Evolutionary conservation across 2,329 filamentous ascomycete genomes (phyloP), one percentile per base, ranked within the genome.

Genomic region (Nemania abortiva): DNA sequence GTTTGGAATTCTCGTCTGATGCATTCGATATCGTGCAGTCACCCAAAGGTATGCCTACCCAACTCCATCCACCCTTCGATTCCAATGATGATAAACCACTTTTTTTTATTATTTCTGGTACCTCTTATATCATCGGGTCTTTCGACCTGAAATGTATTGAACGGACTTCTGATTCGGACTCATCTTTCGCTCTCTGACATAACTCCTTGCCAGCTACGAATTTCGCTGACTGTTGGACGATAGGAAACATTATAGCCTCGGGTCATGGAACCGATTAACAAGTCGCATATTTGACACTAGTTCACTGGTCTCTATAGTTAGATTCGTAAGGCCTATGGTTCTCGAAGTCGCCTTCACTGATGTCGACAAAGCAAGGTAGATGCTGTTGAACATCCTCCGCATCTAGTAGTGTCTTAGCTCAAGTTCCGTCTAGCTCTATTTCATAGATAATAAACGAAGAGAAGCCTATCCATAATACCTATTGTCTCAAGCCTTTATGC

Each of bases 111-210:
- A 85, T 91, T 95, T 97, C 93, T 97, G 94, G 94, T 94, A 97
- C 94, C 94, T 97, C 94, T 97, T 96, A 94, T 94, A 89, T 93
- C 91, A 96, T 78, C 76, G 90, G 86, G 86, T 78, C 79, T 84
- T 84, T 81, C 79, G 85, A 83, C 79, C 84, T 86, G 90, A 82
- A 92, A 79, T 95, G 92, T 93, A 93, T 92, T 88, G 86, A 92
- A 84, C 85, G 91, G 91, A 94, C 92, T 93, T 94, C 92, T 95
- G 92, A 95, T 77, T 68, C 74, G 74, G 71, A 68, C 45, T n/a
- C 59, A 39, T 54, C 13, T 27, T 54, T 39, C 18, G n/a, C 34
- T 52, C 6, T 22, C 49, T 20, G 2, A 59, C 24, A 7, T 13
- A 24, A 27, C 24, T 34, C 34, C 39, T 29, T 37, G 52, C 53